Conservation (phyloP, 2,329 filamentous ascomycete genomes). For the Fusarium sp. region DNA sequence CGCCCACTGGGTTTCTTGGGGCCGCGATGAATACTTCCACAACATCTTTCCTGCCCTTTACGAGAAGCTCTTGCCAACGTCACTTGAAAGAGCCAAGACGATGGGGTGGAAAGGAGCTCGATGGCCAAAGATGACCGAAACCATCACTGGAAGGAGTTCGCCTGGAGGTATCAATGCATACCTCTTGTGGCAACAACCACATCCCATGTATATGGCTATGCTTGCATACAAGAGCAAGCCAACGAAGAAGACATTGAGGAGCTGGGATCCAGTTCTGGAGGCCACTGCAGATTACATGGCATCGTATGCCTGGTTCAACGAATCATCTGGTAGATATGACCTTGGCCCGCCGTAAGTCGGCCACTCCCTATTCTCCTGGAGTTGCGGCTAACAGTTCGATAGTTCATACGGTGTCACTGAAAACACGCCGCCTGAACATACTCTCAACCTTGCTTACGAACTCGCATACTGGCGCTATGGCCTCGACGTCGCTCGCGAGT, state of each 20-base stretch:
- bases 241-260: slow-evolving; percentile 54
- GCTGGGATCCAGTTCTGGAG: slow-evolving; percentile 65
- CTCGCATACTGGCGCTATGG: slow-evolving; percentile 71
- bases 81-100: slow-evolving; percentile 49
- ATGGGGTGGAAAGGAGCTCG: slow-evolving; percentile 59
- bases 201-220: slow-evolving; percentile 70
- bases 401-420: slow-evolving; percentile 60
- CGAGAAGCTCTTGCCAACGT: slow-evolving; percentile 56
- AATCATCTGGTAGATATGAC: slow-evolving; percentile 62
- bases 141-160: slow-evolving; percentile 35
- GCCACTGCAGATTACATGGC: slow-evolving; percentile 69
- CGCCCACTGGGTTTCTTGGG: slow-evolving; percentile 55
- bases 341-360: slow-evolving; percentile 54
- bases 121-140: slow-evolving; percentile 54
- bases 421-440: slow-evolving; percentile 67
- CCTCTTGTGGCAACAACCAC: slow-evolving; percentile 70
- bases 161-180: slow-evolving; percentile 70
- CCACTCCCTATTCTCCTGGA: too few species aligned
- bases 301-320: slow-evolving; percentile 66
- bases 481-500: slow-evolving; percentile 62
- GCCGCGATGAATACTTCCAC: slow-evolving; percentile 51
- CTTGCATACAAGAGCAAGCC: slow-evolving; percentile 49
- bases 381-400: background rate
- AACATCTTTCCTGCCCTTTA: slow-evolving; percentile 57
- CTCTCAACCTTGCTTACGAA: slow-evolving; percentile 69